These are phyloP conservation scores for Psilocybe cubensis DNA, from an alignment of 768 basidiomycete genomes.

Conservation along the genomic window DNA sequence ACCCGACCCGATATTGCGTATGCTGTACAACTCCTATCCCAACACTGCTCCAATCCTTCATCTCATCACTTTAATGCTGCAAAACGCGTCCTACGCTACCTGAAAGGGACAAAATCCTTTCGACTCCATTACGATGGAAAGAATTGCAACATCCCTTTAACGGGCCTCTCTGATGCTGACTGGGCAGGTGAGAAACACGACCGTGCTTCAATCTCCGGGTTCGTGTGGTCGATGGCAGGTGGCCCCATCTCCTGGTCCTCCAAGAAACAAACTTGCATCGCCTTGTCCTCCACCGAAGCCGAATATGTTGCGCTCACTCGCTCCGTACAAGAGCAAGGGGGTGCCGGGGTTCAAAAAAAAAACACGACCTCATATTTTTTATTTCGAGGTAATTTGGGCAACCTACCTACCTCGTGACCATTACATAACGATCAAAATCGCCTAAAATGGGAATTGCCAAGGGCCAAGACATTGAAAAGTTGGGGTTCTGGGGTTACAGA, in stretches of 20 bases:
- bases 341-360: too few species aligned
- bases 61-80: slow-evolving; percentile 39
- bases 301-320: slow-evolving; percentile 38
- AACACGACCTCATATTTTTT: too few species aligned
- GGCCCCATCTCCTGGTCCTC: slow-evolving; percentile 43
- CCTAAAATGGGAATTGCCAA: too few species aligned
- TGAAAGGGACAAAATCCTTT: slow-evolving; percentile 26
- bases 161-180: slow-evolving; percentile 20
- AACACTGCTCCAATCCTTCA: slow-evolving; percentile 35
- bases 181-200: slow-evolving; percentile 12
- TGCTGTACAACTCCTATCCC: slow-evolving; percentile 33
- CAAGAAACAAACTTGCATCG: slow-evolving; percentile 25
- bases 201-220: slow-evolving; percentile 19
- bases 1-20: slow-evolving; percentile 44
- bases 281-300: slow-evolving; percentile 44
- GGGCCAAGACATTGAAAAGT: too few species aligned
- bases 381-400: too few species aligned
- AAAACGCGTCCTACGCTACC: slow-evolving; percentile 43
- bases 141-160: background rate
- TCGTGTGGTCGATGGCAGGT: slow-evolving; percentile 33
- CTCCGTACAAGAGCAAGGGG: slow-evolving; percentile 27
- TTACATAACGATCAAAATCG: too few species aligned
- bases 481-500: too few species aligned
- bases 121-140: slow-evolving; percentile 8
- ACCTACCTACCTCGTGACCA: too few species aligned